Base-by-base conservation (phyloP, 192 early-diverging fungal species). In the Coemansia sp. region DNA sequence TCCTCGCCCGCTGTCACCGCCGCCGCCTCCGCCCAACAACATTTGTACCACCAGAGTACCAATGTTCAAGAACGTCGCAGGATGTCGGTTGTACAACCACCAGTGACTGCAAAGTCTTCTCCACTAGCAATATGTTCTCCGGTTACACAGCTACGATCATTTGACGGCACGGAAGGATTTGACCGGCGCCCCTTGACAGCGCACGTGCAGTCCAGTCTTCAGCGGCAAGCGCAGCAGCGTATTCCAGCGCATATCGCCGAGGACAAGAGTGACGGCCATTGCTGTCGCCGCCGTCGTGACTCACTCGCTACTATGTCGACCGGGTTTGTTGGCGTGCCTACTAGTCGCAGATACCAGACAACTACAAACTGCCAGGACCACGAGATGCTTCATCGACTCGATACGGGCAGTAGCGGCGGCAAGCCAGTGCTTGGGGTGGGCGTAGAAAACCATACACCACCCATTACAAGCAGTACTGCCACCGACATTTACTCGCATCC, bases 331-430 rank as follows among this genome's bases (percentile, higher is more conserved):
- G 11, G 57, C 1, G 29, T 33, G 57, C 57, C 57, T 34, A 60
- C 57, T 7, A 60, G 31, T 7, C 57, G 57, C 33, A 60, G 57
- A 60, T 60, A 33, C 31, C 57, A 33, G 57, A 60, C 57, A 33
- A 60, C 29, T 33, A 60, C 57, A 18, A 33, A 24, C 31, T 34
- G 29, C 16, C 57, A 60, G 9, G 57, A 60, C 33, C 34, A 33
- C 57, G 57, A 60, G 16, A 60, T 60, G 57, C 57, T 60, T 60
- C 13, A 60, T 18, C 57, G 57, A 5, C 57, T 60, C 16, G 57
- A 60, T 34, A 60, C 57, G 12, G 57, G 31, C 16, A 60, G 31
- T 31, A 34, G 33, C 36, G 6, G 36, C 36, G 9, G 36, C 54
- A 55, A 55, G 29, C 7, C 57, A 18, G 16, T 8, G 33, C 57